These are phyloP conservation scores for Physcomitrellopsis africana DNA, from an alignment of 225 moss, liverwort and hornwort genomes.

Conservation along the genomic window DNA sequence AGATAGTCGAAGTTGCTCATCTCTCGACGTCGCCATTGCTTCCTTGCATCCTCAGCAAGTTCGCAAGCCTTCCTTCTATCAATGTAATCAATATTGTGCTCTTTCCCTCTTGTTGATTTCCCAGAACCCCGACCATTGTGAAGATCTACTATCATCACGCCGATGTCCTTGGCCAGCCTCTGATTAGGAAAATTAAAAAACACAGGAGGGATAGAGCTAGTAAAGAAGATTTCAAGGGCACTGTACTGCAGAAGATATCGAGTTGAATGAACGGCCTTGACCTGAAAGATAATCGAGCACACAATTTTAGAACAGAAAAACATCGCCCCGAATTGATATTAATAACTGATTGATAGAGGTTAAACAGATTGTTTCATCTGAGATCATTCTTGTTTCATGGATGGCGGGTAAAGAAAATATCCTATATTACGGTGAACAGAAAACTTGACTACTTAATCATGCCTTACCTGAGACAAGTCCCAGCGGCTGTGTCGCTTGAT, in stretches of 20 bases:
- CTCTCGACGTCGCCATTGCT: constrained; percentile 81
- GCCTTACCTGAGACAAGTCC: constrained; percentile 77
- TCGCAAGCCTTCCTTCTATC: constrained; percentile 74
- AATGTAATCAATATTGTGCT: constrained; percentile 58
- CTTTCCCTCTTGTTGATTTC: constrained; percentile 68
- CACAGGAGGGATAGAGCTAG: constrained; percentile 64
- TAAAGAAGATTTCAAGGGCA: constrained; percentile 78
- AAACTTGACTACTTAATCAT: constrained; percentile 14
- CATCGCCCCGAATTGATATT: not conserved
- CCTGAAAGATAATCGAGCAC: constrained; percentile 41
- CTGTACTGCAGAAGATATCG: constrained; percentile 70
- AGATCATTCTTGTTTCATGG: not conserved
- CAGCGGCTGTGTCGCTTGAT: constrained; percentile 81
- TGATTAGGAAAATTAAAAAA: constrained; percentile 77
- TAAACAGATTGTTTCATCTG: constrained; percentile 9
- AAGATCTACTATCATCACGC: constrained; percentile 64
- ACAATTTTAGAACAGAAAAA: constrained; percentile 8
- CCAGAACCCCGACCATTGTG: constrained; percentile 62
- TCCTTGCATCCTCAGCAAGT: constrained; percentile 68
- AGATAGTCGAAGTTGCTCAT: constrained; percentile 81
- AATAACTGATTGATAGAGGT: not conserved
- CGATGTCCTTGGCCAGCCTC: constrained; percentile 69
- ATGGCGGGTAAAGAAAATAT: constrained; percentile 17
- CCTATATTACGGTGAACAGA: not conserved
- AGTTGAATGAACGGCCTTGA: constrained; percentile 74